phyloP scores from a whole-genome alignment of 2,329 filamentous ascomycete species.

The Claviceps africana region DNA sequence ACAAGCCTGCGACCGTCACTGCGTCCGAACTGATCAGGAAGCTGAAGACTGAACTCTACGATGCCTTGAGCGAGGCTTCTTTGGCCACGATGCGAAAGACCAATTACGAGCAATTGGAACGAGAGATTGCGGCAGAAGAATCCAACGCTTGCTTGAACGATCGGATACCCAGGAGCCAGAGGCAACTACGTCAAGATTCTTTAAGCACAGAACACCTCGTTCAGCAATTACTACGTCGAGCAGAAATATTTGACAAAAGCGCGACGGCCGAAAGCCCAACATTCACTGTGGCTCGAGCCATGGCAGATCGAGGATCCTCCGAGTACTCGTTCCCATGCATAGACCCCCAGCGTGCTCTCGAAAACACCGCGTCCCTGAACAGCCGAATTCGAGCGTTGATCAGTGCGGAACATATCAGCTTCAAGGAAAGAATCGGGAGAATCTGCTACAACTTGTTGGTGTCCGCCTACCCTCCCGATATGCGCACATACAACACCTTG shows the following conservation, averaged over 20 bases:
- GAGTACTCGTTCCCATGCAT: constrained; percentile 16
- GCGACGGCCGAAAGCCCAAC: constrained; percentile 12
- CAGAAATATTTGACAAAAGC: constrained; percentile 11
- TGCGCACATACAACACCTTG: constrained; percentile 58
- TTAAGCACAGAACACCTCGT: constrained; percentile 15
- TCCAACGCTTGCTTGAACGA: constrained; percentile 7
- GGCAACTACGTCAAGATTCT: constrained; percentile 16
- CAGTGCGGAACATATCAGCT: constrained; percentile 10
- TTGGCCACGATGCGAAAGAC: constrained; percentile 11
- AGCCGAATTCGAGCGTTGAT: constrained; percentile 16
- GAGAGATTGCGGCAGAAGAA: constrained; percentile 17
- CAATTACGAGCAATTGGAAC: constrained; percentile 19
- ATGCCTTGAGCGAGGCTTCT: constrained; percentile 10
- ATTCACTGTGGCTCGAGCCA: constrained; percentile 15
- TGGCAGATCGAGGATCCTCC: constrained; percentile 9
- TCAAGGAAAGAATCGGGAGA: constrained; percentile 22
- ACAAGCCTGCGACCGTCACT: constrained; percentile 16
- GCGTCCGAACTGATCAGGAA: constrained; percentile 14
- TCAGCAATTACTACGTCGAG: constrained; percentile 17
- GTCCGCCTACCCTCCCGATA: constrained; percentile 45
- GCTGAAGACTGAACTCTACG: constrained; percentile 17
- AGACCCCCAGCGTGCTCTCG: constrained; percentile 13
- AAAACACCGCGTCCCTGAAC: constrained; percentile 17
- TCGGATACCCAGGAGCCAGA: constrained; percentile 12
- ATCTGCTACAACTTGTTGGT: constrained; percentile 54